These are phyloP conservation scores for Erucastrum elatum DNA, from an alignment of 345 rosid genomes.

Conservation along the genomic window DNA sequence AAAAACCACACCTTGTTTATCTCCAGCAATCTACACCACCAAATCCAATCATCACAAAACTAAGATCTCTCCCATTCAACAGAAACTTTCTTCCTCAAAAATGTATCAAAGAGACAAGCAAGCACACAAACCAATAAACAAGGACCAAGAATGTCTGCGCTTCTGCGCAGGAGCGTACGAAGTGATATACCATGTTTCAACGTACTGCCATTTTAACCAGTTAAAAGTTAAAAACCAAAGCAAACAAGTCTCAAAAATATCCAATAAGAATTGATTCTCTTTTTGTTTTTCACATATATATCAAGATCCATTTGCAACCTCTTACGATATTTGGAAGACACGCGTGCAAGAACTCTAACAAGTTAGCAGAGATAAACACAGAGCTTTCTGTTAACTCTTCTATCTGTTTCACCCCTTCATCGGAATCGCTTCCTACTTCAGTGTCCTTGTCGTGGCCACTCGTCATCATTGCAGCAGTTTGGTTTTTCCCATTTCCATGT, in stretches of 20 bases:
- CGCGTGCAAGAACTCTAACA: slow-evolving; percentile 70
- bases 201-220: slow-evolving; percentile 97
- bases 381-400: slow-evolving; percentile 56
- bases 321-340: slow-evolving; percentile 84
- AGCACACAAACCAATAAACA: slow-evolving; percentile 65
- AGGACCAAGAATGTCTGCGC: slow-evolving; percentile 76
- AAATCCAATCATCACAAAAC: slow-evolving; percentile 17
- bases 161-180: slow-evolving; percentile 84
- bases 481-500: slow-evolving; percentile 2
- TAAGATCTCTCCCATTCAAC: slow-evolving; percentile 4
- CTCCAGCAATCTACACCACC: slow-evolving; percentile 65
- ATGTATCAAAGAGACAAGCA: background rate
- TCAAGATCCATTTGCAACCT: slow-evolving; percentile 83
- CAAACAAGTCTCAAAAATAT: background rate
- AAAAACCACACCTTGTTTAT: slow-evolving; percentile 77
- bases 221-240: slow-evolving; percentile 40
- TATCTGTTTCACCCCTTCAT: slow-evolving; percentile 47
- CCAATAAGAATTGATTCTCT: background rate
- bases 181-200: slow-evolving; percentile 93
- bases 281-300: slow-evolving; percentile 56
- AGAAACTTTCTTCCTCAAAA: background rate
- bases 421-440: slow-evolving; percentile 47
- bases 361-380: slow-evolving; percentile 57
- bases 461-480: slow-evolving; percentile 17
- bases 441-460: slow-evolving; percentile 15